phyloP scores from a whole-genome alignment of 768 basidiomycete genomes.

The Hortiboletus campestris region DNA sequence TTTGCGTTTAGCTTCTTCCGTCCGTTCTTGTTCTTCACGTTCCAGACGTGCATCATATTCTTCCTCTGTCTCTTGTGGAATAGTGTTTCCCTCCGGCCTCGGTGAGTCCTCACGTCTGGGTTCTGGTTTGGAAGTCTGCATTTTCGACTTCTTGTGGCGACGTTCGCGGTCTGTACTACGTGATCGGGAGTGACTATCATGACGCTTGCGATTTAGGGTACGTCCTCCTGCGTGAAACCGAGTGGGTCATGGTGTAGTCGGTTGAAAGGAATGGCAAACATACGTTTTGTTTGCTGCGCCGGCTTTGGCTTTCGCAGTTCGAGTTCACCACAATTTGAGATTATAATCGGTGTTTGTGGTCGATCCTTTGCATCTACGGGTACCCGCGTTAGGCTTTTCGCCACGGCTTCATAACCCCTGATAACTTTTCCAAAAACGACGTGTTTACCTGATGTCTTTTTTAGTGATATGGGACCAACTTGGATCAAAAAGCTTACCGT shows the following conservation, averaged over 20 bases:
- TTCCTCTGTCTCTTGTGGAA: conserved; percentile 59
- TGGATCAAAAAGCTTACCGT: conserved; percentile 44
- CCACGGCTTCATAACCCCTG: conserved; percentile 58
- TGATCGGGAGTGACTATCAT: conserved; percentile 25
- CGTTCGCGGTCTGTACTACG: conserved; percentile 27
- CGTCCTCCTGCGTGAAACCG: conserved; percentile 4
- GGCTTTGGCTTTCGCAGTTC: conserved; percentile 49
- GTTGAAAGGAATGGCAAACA: neutral
- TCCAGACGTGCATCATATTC: conserved; percentile 70
- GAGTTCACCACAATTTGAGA: conserved; percentile 82
- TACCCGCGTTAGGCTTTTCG: conserved; percentile 57
- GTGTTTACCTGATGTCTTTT: conserved; percentile 48
- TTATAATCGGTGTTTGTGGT: conserved; percentile 62
- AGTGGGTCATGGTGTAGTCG: neutral
- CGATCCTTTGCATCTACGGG: conserved; percentile 74
- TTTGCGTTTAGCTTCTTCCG: conserved; percentile 43
- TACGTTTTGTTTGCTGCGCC: conserved; percentile 15
- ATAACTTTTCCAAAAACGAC: conserved; percentile 57
- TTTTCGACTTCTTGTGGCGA: conserved; percentile 30
- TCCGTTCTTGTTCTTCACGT: conserved; percentile 60
- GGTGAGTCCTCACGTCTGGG: conserved; percentile 8
- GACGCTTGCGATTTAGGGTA: conserved; percentile 20
- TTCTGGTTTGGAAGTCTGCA: conserved; percentile 3
- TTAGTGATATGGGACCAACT: neutral
- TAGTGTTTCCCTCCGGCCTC: neutral